Conservation (phyloP, 371 early-diverging fungal genomes). For the Haplosporangium sp. region DNA sequence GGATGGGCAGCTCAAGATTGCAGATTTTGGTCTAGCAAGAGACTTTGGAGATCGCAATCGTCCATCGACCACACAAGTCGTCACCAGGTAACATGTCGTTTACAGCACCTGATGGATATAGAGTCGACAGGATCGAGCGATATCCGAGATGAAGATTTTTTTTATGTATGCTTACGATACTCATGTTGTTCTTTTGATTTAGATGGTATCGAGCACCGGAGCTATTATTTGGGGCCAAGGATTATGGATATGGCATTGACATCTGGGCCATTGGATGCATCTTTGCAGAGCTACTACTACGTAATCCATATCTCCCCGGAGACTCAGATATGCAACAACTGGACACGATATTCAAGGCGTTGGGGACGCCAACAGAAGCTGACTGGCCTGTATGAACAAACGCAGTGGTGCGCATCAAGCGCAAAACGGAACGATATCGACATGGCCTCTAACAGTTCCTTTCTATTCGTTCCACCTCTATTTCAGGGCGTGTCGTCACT, state of each 20-base stretch:
- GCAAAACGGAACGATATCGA: not conserved
- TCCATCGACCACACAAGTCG: slow-evolving; percentile 94
- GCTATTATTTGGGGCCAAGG: slow-evolving; percentile 92
- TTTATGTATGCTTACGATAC: not conserved
- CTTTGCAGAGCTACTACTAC: slow-evolving; percentile 98
- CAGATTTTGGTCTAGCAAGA: slow-evolving; percentile 99
- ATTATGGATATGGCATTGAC: slow-evolving; percentile 94
- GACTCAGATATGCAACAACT: slow-evolving; percentile 96
- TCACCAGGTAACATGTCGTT: slow-evolving; percentile 75
- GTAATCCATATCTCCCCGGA: slow-evolving; percentile 96
- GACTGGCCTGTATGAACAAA: slow-evolving; percentile 91
- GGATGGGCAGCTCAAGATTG: slow-evolving; percentile 96
- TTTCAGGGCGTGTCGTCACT: slow-evolving; percentile 75
- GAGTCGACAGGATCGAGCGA: too few relatives aligned
- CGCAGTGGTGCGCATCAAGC: not conserved
- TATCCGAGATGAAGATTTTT: not conserved
- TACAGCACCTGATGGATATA: too few relatives aligned
- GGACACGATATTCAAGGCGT: slow-evolving; percentile 92
- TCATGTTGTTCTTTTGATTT: slow-evolving; percentile 2
- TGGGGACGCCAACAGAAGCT: slow-evolving; percentile 97
- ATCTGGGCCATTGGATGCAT: slow-evolving; percentile 99
- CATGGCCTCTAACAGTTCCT: not conserved
- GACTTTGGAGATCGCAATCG: slow-evolving; percentile 88
- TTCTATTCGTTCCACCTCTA: not conserved
- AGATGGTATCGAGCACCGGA: slow-evolving; percentile 99